phyloP scores from a whole-genome alignment of 495 filamentous ascomycete genomes.

The Staphylotrichum longicolle region DNA sequence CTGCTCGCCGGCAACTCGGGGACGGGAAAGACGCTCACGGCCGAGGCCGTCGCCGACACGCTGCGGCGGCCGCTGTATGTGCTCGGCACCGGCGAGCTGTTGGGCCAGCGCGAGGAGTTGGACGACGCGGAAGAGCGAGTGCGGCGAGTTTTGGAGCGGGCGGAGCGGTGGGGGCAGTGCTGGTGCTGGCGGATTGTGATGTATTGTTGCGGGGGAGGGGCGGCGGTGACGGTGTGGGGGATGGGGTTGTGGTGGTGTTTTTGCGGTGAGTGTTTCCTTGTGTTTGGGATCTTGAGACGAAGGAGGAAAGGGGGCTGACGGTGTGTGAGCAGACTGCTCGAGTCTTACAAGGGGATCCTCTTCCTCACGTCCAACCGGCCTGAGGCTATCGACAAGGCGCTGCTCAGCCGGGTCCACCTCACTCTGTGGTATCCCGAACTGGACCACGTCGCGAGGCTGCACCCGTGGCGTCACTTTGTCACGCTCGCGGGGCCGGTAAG shows the following conservation, averaged over 20 bases:
- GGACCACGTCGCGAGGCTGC: background rate
- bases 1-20: conserved; percentile 2
- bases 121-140: background rate
- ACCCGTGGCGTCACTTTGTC: background rate
- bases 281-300: background rate
- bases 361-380: background rate
- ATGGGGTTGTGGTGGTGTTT: conserved; percentile 3
- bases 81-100: background rate
- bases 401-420: background rate
- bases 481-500: background rate
- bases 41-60: conserved; percentile 3
- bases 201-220: background rate
- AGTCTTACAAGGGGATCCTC: background rate
- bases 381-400: background rate
- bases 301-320: background rate
- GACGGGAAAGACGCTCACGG: conserved; percentile 6
- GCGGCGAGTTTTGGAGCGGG: background rate
- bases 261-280: background rate
- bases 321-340: background rate
- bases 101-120: background rate
- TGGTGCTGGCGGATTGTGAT: background rate
- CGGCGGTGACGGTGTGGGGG: background rate
- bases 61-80: conserved; percentile 1
- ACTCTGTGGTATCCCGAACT: background rate
- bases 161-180: conserved; percentile 1